phyloP scores from a whole-genome alignment of 2,329 filamentous ascomycete species.

The Aspergillus melleus region DNA sequence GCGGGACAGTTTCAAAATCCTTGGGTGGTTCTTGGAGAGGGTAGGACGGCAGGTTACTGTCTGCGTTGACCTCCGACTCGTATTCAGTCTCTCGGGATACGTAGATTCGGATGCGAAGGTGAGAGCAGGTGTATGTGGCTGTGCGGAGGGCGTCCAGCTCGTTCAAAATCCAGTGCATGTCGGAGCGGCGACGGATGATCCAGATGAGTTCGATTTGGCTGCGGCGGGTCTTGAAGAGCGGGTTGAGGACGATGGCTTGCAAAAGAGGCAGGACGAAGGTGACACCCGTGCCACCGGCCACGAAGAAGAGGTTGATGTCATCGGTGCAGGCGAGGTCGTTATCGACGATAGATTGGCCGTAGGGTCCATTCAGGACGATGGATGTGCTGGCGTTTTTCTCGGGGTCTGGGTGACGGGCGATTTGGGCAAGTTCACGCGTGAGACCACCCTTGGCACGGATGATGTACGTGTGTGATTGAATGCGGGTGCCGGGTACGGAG shows the following conservation, averaged over 20 bases:
- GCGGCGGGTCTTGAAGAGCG: constrained; percentile 16
- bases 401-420: constrained; percentile 15
- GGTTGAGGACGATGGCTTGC: constrained; percentile 30
- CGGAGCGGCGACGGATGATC: constrained; percentile 57
- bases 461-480: constrained; percentile 28
- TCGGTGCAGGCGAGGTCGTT: constrained; percentile 44
- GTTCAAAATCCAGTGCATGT: constrained; percentile 59
- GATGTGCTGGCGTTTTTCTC: constrained; percentile 1
- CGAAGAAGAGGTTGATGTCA: constrained; percentile 45
- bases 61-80: not conserved
- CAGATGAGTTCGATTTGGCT: constrained; percentile 63
- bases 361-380: constrained; percentile 63
- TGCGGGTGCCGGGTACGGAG: constrained; percentile 49
- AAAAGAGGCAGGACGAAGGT: constrained; percentile 58
- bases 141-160: constrained; percentile 56
- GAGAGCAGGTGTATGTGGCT: constrained; percentile 34
- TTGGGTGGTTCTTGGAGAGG: not conserved
- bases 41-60: not conserved
- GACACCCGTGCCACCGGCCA: constrained; percentile 61
- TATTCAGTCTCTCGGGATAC: constrained; percentile 54
- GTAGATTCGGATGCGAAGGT: constrained; percentile 48
- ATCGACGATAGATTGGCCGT: constrained; percentile 55
- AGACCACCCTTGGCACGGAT: constrained; percentile 53
- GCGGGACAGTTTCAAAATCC: not conserved
- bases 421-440: constrained; percentile 23